Evolutionary conservation across 345 rosid species (phyloP).

Genomic region (Reutealis trisperma): DNA sequence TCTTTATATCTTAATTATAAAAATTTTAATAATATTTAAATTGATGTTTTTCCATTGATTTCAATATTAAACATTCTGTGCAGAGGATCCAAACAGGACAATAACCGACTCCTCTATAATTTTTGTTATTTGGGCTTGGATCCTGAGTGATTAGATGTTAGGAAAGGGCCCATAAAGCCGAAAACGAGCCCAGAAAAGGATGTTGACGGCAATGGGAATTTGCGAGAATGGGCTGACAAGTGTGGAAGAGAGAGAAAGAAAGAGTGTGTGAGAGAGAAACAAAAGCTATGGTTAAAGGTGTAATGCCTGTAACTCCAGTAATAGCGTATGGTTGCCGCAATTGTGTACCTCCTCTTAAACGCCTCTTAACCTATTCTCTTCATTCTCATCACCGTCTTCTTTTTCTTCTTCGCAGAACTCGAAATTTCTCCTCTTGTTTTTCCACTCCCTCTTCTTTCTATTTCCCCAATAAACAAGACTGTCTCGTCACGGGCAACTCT

Average conservation of each 20-base stretch:
- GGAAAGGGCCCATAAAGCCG: neutral
- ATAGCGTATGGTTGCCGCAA: constrained; percentile 46
- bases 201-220: neutral
- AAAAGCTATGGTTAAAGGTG: neutral
- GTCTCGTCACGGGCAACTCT: constrained; percentile 45
- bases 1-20: no score
- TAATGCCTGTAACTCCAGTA: constrained; percentile 27
- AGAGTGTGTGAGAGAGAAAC: neutral
- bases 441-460: constrained; percentile 28
- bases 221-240: constrained; percentile 1
- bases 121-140: neutral
- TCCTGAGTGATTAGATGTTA: neutral
- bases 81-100: no score
- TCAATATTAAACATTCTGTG: no score
- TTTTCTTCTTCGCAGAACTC: neutral
- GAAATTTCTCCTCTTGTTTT: constrained; percentile 9
- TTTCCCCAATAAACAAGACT: constrained; percentile 22
- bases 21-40: no score
- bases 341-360: constrained; percentile 40
- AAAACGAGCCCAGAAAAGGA: neutral
- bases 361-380: constrained; percentile 25
- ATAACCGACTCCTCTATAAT: no score
- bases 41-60: no score
- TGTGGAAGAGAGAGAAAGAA: neutral
- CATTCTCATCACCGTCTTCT: constrained; percentile 24